Percentiles rank a stretch among this genome's conserved stretches.
These are phyloP conservation scores for Malbranchea cinnamomea DNA, from an alignment of 2,329 filamentous ascomycete genomes.

Conservation along the genomic window DNA sequence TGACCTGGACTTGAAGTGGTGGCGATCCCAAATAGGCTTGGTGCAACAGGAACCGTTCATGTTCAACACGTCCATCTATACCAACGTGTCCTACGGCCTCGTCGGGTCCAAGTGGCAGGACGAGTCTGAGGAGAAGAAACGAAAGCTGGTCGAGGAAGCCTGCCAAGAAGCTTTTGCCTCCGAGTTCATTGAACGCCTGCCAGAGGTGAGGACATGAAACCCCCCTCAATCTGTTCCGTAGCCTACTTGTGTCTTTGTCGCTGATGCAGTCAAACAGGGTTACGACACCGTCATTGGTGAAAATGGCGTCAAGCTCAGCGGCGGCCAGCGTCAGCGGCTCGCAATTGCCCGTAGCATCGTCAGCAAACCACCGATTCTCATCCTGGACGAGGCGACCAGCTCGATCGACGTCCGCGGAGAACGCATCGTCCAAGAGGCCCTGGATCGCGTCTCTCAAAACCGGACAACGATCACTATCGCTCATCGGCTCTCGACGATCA, in stretches of 20 bases:
- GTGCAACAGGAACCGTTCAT: conserved; percentile 56
- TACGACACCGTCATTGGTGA: conserved; percentile 66
- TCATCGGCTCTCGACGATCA: conserved; percentile 55
- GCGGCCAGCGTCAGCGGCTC: conserved; percentile 74
- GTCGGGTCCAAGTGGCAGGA: conserved; percentile 22
- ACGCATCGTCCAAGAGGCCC: conserved; percentile 38
- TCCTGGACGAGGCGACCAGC: conserved; percentile 65
- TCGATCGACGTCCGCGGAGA: conserved; percentile 45
- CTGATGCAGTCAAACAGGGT: conserved; percentile 35
- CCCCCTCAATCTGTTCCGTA: not conserved
- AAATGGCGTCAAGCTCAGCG: conserved; percentile 60
- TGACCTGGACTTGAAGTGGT: conserved; percentile 47
- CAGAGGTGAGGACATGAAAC: conserved; percentile 27
- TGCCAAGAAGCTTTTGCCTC: conserved; percentile 54
- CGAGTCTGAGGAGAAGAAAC: conserved; percentile 22
- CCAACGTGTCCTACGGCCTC: conserved; percentile 48
- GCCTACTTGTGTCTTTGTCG: not conserved
- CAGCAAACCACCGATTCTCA: conserved; percentile 48
- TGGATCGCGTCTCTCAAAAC: conserved; percentile 40
- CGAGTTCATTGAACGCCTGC: conserved; percentile 51
- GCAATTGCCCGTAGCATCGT: conserved; percentile 60
- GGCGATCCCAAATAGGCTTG: conserved; percentile 43
- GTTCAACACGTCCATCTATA: conserved; percentile 50
- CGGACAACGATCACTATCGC: conserved; percentile 68
- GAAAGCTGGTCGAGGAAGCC: conserved; percentile 42